Base-by-base conservation (phyloP, 192 early-diverging fungal species). In the Rhizophagus clarus region DNA sequence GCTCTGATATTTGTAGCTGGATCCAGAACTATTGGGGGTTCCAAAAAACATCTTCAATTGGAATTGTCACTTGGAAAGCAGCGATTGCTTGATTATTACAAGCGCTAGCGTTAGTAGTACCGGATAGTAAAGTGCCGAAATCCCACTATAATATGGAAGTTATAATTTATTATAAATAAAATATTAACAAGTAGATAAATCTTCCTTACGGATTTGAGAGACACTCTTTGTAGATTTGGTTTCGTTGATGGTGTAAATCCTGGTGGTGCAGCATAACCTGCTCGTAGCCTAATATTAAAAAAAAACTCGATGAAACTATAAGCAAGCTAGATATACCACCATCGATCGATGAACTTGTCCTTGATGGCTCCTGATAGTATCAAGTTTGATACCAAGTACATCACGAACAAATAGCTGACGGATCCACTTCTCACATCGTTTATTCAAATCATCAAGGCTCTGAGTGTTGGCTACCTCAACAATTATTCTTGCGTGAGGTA, bases 351-450 rank as follows among this genome's bases (percentile, higher is more conserved):
- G 28, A 10, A 68, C 66, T 9, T 28, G 29, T 26, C 26, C 20
- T 31, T 47, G 40, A 51, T 28, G n/a, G 45, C n/a, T 72, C 47
- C 37, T 76, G 29, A 63, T 31, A 42, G 12, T 12, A 62, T 76
- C 56, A 76, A 76, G 29, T 63, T 76, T 76, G 32, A 76, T 61
- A 32, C 74, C 74, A 42, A 76, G 61, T 37, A 76, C 61, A 31
- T 49, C 61, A 12, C 74, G 31, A 61, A 76, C 34, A 62, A 62
- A 64, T 64, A 45, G 60, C 45, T 63, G 5, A 37, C 20, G 60
- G 61, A 76, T 62, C 61, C 74, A 76, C 4, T 11, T 26, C 32
- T 74, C 73, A 22, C 73, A 75, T 75, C 17, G 40, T 61, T 34
- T 63, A 76, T 42, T 76, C 34, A 56, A 64, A 12, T 14, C 1